Percentiles rank a stretch among this genome's conserved stretches.
phyloP scores from a whole-genome alignment of 1,139 yeast genomes.

The Protomyces inundatus region DNA sequence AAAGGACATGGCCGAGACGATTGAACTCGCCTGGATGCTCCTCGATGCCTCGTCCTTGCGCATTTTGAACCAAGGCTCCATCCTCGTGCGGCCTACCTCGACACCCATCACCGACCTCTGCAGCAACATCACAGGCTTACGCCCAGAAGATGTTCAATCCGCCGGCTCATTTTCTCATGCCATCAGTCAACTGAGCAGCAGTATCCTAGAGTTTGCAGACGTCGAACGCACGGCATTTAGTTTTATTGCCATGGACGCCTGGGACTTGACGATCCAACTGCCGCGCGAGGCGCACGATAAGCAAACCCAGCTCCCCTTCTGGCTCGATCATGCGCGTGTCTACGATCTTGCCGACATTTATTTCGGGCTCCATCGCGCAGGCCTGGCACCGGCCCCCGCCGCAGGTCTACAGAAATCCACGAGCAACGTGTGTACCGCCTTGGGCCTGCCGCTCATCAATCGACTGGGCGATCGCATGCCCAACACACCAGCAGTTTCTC shows the following conservation, averaged over 20 bases:
- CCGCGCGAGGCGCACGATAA: slow-evolving; percentile 79
- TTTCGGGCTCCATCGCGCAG: neutral
- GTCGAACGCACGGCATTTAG: slow-evolving; percentile 52
- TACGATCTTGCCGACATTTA: slow-evolving; percentile 58
- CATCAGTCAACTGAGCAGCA: slow-evolving; percentile 49
- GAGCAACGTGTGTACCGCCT: slow-evolving; percentile 52
- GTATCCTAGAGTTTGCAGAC: slow-evolving; percentile 46
- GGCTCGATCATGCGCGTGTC: slow-evolving; percentile 67
- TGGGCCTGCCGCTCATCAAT: slow-evolving; percentile 47
- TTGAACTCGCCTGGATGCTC: slow-evolving; percentile 62
- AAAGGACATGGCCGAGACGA: slow-evolving; percentile 60
- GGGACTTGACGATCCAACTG: slow-evolving; percentile 69
- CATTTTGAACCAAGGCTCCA: slow-evolving; percentile 43
- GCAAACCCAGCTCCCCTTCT: slow-evolving; percentile 63
- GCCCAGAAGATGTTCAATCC: slow-evolving; percentile 60
- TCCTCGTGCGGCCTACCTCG: slow-evolving; percentile 57
- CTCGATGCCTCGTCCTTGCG: slow-evolving; percentile 42
- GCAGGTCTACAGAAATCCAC: slow-evolving; percentile 3
- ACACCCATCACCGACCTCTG: slow-evolving; percentile 66
- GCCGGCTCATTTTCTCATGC: slow-evolving; percentile 56
- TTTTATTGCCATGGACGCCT: slow-evolving; percentile 61
- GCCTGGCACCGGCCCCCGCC: neutral
- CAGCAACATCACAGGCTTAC: slow-evolving; percentile 47
- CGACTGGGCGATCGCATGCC: neutral
- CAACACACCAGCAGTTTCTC: slow-evolving; percentile 23